Conservation (phyloP, 2,329 filamentous ascomycete species). For the Hypoxylon sp. region DNA sequence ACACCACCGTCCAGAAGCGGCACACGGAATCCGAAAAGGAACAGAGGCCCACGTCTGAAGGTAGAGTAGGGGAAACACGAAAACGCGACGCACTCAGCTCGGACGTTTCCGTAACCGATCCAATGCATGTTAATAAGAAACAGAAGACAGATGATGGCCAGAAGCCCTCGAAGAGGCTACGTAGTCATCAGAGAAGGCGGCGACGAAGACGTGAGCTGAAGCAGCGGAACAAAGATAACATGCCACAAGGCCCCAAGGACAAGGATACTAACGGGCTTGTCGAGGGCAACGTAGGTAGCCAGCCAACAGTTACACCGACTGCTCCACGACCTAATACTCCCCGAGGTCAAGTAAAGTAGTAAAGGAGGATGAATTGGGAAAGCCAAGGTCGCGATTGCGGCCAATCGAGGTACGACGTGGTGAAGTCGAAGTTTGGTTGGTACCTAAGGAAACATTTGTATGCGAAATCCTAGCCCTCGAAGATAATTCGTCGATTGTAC, state of each 20-base stretch:
- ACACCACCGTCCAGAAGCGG: background rate
- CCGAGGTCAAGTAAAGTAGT: background rate
- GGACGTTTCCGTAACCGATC: background rate
- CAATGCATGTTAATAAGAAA: constrained; percentile 5
- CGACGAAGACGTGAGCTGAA: background rate
- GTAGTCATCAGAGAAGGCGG: background rate
- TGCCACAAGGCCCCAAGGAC: background rate
- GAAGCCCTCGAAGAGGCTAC: background rate
- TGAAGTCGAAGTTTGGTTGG: background rate
- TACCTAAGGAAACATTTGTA: background rate
- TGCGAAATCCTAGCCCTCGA: background rate
- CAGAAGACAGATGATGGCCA: background rate
- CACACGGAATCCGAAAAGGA: background rate
- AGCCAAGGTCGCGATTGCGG: background rate
- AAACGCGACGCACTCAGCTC: constrained; percentile 4
- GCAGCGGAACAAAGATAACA: background rate
- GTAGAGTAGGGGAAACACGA: background rate
- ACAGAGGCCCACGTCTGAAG: background rate
- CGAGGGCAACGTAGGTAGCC: background rate
- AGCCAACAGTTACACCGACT: background rate
- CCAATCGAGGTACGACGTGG: background rate
- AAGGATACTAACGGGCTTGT: background rate
- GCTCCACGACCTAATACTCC: constrained; percentile 1
- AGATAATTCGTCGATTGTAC: background rate
- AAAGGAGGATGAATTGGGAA: background rate